Percentiles rank a stretch among this genome's conserved stretches.
phyloP scores from a whole-genome alignment of 2,329 filamentous ascomycete species.

The Furcasterigmium sp. region DNA sequence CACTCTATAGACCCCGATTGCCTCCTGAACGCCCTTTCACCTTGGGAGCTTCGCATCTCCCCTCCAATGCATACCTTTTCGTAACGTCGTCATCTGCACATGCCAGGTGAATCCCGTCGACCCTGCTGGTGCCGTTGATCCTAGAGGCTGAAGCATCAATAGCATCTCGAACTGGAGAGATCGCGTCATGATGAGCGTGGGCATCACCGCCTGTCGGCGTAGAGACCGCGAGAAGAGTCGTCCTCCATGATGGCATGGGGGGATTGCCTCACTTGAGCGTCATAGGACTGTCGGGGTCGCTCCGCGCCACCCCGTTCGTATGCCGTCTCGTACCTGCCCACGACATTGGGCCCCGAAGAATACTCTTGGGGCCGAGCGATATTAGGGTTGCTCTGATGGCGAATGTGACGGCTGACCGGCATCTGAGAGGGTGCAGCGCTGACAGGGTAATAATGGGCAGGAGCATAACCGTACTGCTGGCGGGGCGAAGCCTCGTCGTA shows the following conservation, averaged over 20 bases:
- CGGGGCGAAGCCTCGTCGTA: conserved; percentile 14
- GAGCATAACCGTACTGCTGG: conserved; percentile 11
- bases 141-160: no score
- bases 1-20: neutral
- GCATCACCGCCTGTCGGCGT: conserved; percentile 4
- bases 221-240: conserved; percentile 8
- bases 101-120: no score
- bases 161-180: no score
- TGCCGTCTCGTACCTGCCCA: conserved; percentile 3
- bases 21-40: neutral
- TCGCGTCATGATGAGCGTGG: no score
- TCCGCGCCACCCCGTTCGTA: neutral
- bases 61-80: neutral
- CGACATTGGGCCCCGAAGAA: conserved; percentile 8
- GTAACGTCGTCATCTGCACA: no score
- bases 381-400: conserved; percentile 23
- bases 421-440: conserved; percentile 1
- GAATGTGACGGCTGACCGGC: conserved; percentile 15
- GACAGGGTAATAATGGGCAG: conserved; percentile 7
- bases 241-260: conserved; percentile 5
- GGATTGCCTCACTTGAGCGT: conserved; percentile 5
- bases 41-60: neutral
- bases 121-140: no score
- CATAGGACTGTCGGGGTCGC: conserved; percentile 6
- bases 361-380: conserved; percentile 8